Percentiles rank a stretch among this genome's conserved stretches.
These are phyloP conservation scores for Leishmania mexicana DNA, from an alignment of 208 protist species.

Conservation along the genomic window DNA sequence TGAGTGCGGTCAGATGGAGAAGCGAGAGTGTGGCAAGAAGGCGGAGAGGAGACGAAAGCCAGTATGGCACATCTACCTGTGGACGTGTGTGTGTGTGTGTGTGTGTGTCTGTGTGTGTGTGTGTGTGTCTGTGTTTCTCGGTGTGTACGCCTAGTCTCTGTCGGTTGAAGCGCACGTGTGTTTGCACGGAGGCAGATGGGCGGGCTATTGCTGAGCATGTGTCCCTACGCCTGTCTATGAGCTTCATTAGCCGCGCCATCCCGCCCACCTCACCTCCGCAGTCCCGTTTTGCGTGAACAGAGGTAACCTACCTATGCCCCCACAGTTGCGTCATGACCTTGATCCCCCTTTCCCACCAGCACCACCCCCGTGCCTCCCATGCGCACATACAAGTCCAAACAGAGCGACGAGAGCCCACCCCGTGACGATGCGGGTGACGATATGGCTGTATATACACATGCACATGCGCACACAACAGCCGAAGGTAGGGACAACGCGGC, in stretches of 20 bases:
- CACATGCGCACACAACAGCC: no score
- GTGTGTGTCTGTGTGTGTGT: no score
- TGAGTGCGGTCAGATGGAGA: not conserved
- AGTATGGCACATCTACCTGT: not conserved
- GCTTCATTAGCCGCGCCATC: not conserved
- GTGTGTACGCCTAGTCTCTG: not conserved
- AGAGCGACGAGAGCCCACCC: not conserved
- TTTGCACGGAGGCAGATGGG: not conserved
- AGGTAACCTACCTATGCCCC: no score
- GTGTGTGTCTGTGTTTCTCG: not conserved
- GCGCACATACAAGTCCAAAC: not conserved
- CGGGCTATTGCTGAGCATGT: not conserved
- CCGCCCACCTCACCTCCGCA: not conserved
- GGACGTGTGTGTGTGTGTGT: no score
- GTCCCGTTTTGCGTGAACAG: not conserved
- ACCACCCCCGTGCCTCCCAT: not conserved
- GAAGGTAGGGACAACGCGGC: not conserved
- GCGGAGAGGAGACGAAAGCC: not conserved
- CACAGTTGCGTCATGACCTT: not conserved
- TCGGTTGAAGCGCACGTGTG: not conserved
- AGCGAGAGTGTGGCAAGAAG: no score
- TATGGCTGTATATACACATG: not conserved
- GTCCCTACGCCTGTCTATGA: not conserved
- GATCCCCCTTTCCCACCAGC: not conserved
- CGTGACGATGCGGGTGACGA: not conserved